Evolutionary conservation across 1,284 basidiomycete genomes (phyloP), one percentile per base, ranked within the genome.

Genomic region (Heliocybe sulcata): DNA sequence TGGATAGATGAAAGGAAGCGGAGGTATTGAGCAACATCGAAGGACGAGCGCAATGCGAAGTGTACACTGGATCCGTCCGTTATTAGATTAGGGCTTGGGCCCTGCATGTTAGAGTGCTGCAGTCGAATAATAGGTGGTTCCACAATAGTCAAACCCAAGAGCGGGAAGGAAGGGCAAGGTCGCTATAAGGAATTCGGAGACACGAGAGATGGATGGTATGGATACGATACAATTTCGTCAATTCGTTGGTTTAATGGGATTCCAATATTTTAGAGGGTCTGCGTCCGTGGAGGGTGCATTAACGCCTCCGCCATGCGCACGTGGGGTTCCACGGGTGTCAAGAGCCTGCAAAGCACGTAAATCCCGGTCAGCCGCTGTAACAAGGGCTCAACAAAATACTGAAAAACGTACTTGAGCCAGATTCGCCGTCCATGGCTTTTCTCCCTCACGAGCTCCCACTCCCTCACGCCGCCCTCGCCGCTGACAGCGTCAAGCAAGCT

Each of bases 381-480:
- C 20, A 14, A 19, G 45, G n/a, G 19, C 6, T 49, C 42, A 49
- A 26, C 23, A 16, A 49, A 3, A 23, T 52, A 57, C n/a, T n/a
- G n/a, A 52, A 38, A 26, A 35, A 58, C 78, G 60, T 58, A 84
- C 85, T 75, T 82, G 61, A 88, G 70, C 84, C 84, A 89, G 25
- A 87, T 63, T 59, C 75, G 75, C 12, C 82, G 80, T 6, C 69
- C 70, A 6, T 77, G 75, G 54, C 82, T 79, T 66, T 79, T 82
- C 61, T 87, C 83, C 58, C 80, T 72, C 19, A 82, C 73, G 20
- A 87, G 63, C 65, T 85, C 80, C 81, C 84, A 87, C 54, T 72
- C 67, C 55, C 71, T 62, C 56, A 68, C 73, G 2, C 68, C 60
- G 16, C 60, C 62, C 20, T 59, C 59, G 2, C 79, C 78, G 2